Base-by-base conservation (phyloP, 768 basidiomycete species). In the Mycena pura region DNA sequence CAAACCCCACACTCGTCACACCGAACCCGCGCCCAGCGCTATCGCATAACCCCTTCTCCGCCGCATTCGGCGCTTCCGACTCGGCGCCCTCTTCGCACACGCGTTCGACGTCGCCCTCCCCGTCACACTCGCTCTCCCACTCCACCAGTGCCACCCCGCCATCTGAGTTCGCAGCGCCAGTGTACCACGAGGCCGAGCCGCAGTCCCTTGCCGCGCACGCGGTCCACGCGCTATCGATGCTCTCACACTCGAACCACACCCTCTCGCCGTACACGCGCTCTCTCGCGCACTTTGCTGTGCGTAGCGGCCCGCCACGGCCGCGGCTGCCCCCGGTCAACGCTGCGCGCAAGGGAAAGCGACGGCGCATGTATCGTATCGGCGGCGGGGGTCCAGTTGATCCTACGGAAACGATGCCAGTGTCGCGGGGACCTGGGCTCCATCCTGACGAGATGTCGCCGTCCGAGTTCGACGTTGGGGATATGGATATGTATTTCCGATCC, bases 221-320 rank as follows among this genome's bases (percentile, higher is more conserved):
- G 6, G 82, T 96, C 21, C 92, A 91, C 55, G 93, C 96, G 63
- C 79, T 99, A 10, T 90, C 93, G 17, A 92, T 91, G 4, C 85
- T 99, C 44, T 89, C 87, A 19, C 83, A 89, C 66, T 95, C 94
- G 1, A 94, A 97, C 69, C 96, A 97, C 70, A 99, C 96, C 0
- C 79, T 99, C 3, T 94, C 92, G 1, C 96, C 96, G 0, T 98
- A 96, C 74, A 97, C 96, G 6, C 87, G 94, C 53, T 88, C 90
- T 14, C 81, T 95, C 27, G 89, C 91, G 60, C 95, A 97, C 74
- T 96, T 96, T 73, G 93, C 95, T 1, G 94, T 97, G 13, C 85
- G 95, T 29, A 93, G 92, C 59, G 92, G 90, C 22, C 95, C 94
- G 0, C 91, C 89, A 19, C 79, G 86, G 41, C 70, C 75, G 39